Base-by-base conservation (phyloP, 2,329 filamentous ascomycete genomes). In the Colletotrichum theobromicola region DNA sequence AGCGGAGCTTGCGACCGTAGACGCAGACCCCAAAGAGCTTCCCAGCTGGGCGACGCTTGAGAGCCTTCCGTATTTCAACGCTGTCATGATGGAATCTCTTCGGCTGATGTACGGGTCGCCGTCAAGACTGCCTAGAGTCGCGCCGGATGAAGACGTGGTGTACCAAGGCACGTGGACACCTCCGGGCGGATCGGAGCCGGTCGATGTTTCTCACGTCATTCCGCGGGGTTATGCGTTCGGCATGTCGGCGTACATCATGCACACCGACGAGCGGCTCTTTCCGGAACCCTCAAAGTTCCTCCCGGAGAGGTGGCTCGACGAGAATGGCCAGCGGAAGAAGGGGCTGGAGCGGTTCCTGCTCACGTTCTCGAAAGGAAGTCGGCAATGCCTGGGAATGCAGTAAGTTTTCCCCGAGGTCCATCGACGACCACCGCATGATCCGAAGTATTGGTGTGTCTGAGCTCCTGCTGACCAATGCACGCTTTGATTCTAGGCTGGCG, bases 91-190 rank as follows among this genome's bases (percentile, higher is more conserved):
- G 37, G 85, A 87, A 74, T 77, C 82, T 0, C 74, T 88, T 9
- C 83, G 87, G 5, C 67, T 88, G 4, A 83, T 84, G 18, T 85
- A 84, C 10, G 84, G 83, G 1, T 81, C 84, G 1, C 76, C 77
- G 50, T 79, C 55, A 78, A 75, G 76, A 69, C 82, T 78, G 76
- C 81, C 67, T 70, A 83, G 76, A 66, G 80, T 76, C 72, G 81
- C 75, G 4, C 81, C 81, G 5, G 79, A 83, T 42, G 79, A 78
- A 5, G 75, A 79, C 24, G 64, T 84, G 8, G 69, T 79, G 2
- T 84, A 81, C 53, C 35, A 67, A 13, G 74, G 78, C 13, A 75
- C 76, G 13, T 81, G 81, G 77, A 69, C 76, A 7, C 37, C 63
- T 4, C 70, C 63, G 6, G 26, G 26, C 26, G 28, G 24, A 1